Base-by-base conservation (phyloP, 306 rosid species). In the Prinsepia uniflora region DNA sequence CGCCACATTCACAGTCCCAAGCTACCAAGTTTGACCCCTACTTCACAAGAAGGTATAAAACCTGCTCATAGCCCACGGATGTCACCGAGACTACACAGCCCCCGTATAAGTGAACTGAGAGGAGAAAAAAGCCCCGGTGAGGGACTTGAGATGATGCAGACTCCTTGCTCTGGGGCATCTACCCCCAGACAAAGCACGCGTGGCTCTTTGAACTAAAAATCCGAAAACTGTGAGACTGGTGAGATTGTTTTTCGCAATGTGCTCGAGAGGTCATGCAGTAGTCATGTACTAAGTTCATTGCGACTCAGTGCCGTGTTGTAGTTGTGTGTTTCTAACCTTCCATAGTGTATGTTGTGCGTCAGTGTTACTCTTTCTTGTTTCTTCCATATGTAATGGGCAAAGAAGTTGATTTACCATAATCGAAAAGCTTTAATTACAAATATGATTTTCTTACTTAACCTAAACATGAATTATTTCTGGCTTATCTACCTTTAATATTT, bases 1-100 rank as follows among this genome's bases (percentile, higher is more conserved):
- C 90, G 92, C 9, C 85, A 50, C 75, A 78, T 85, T 12, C 96
- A 85, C 44, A 85, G 96, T 80, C 86, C 96, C 4, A 90, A 88
- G 78, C 67, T 86, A 50, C 81, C 90, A 24, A 88, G 96, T 73
- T 84, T 96, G 50, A 85, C 93, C 10, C 85, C 96, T 74, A 79
- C 83, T 67, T 64, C 85, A 6, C 12, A 57, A 14, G 92, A 83
- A 67, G 93, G 73, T 76, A 82, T 78, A 73, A 79, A 85, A 64
- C 76, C 86, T 15, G 73, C 83, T 52, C 63, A 63, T 75, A 92
- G 98, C 65, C 98, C 86, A 40, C 82, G 75, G 72, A 3, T 78
- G 12, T 60, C 81, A 0, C 80, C 57, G 66, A 71, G 74, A 72
- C 65, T 72, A 19, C 71, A 76, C 39, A 88, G 96, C 76, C 92